phyloP scores from a whole-genome alignment of 2,329 filamentous ascomycete species.

The Exophiala alcalophila region DNA sequence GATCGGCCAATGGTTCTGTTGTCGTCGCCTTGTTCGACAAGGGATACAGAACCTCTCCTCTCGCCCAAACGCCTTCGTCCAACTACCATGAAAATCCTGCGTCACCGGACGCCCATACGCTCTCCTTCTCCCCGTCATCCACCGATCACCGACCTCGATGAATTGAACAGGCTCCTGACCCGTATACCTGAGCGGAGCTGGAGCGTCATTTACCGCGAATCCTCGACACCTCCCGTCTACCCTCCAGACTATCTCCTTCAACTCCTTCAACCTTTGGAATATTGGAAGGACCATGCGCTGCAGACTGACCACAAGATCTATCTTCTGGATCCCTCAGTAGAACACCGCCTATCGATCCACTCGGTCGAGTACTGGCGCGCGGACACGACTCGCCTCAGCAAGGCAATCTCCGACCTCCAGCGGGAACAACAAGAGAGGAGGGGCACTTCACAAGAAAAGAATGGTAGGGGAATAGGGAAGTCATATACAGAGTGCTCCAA shows the following conservation, averaged over 20 bases:
- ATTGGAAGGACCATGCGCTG: slow-evolving; percentile 1
- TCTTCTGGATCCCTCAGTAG: not conserved
- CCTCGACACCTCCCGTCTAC: slow-evolving; percentile 2
- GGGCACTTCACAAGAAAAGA: not conserved
- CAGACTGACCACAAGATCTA: not conserved
- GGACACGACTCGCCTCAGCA: not conserved
- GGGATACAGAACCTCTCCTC: too few species aligned
- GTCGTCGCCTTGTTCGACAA: too few species aligned
- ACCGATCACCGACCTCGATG: slow-evolving; percentile 7
- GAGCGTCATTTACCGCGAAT: slow-evolving; percentile 1
- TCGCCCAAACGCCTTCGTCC: not conserved
- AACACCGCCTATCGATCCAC: not conserved
- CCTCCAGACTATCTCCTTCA: slow-evolving; percentile 1
- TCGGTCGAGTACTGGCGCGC: not conserved
- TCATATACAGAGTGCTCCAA: not conserved
- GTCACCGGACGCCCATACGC: slow-evolving; percentile 3
- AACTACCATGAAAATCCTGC: slow-evolving; percentile 2
- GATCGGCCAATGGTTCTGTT: too few species aligned
- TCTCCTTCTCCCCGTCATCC: slow-evolving; percentile 8
- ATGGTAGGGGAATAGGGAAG: not conserved
- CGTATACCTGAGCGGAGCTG: slow-evolving; percentile 7
- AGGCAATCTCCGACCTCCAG: not conserved
- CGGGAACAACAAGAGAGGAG: not conserved
- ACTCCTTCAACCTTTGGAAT: slow-evolving; percentile 2
- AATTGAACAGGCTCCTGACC: slow-evolving; percentile 7